A percentile compares a stretch with the other conserved stretches of the same genome.
These are phyloP conservation scores for Priceomyces castillae DNA, from an alignment of 805 yeast genomes.

Conservation along the genomic window DNA sequence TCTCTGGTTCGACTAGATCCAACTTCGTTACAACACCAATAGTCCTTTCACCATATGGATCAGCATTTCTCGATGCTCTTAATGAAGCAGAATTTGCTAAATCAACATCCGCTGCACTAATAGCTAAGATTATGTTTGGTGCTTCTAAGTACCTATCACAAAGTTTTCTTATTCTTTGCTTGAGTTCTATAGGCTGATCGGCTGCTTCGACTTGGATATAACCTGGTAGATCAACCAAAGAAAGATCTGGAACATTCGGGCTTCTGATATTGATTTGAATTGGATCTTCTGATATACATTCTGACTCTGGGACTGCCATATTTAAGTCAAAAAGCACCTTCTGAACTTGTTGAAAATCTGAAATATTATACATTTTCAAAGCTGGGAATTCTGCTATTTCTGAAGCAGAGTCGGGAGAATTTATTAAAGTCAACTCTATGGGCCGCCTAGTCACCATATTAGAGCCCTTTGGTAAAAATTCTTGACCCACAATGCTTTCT, in stretches of 20 bases:
- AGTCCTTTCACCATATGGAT: conserved; percentile 93
- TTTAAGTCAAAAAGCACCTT: conserved; percentile 83
- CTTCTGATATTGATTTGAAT: conserved; percentile 89
- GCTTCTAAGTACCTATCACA: conserved; percentile 84
- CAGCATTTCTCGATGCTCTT: conserved; percentile 83
- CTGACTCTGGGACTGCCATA: conserved; percentile 83
- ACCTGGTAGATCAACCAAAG: conserved; percentile 95
- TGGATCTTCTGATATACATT: conserved; percentile 90
- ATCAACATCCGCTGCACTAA: conserved; percentile 97
- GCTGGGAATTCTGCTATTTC: conserved; percentile 95
- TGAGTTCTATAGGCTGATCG: conserved; percentile 87
- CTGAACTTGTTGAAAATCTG: conserved; percentile 88
- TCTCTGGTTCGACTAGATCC: conserved; percentile 79
- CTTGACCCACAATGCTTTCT: conserved; percentile 97
- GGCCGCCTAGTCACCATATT: conserved; percentile 99
- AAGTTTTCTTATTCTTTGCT: conserved; percentile 69
- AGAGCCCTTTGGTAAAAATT: conserved; percentile 92
- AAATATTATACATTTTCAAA: conserved; percentile 72
- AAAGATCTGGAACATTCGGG: conserved; percentile 83
- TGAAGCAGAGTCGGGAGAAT: conserved; percentile 75
- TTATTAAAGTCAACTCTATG: conserved; percentile 87
- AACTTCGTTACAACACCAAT: conserved; percentile 94
- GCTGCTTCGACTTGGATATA: conserved; percentile 96
- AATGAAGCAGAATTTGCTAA: conserved; percentile 94
- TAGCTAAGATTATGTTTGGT: conserved; percentile 93